A percentile compares a stretch with the other conserved stretches of the same genome.
Evolutionary conservation across 306 rosid species (phyloP).

Genomic region (Spatholobus suberectus): DNA sequence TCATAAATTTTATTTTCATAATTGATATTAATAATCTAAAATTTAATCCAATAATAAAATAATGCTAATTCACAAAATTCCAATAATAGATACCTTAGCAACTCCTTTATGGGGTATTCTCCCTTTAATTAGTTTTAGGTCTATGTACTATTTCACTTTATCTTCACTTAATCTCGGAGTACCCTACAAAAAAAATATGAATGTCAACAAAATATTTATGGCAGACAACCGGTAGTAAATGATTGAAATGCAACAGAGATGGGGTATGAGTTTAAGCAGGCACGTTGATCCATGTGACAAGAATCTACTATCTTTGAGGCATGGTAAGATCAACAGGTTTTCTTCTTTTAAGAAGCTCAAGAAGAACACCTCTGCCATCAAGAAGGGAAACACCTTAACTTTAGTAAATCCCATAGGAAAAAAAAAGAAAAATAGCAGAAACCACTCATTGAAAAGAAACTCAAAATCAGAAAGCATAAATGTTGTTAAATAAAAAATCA

Average conservation of each 20-base stretch:
- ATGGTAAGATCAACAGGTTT: constrained; percentile 83
- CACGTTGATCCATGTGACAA: constrained; percentile 86
- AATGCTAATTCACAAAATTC: too few species aligned
- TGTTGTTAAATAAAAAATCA: not conserved
- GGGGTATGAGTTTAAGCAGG: constrained; percentile 34
- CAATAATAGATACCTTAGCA: constrained; percentile 79
- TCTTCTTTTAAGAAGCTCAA: constrained; percentile 74
- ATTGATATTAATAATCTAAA: too few species aligned
- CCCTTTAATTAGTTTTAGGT: constrained; percentile 96
- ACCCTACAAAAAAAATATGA: constrained; percentile 62
- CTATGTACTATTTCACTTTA: constrained; percentile 95
- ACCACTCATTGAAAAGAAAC: not conserved
- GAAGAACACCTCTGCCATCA: constrained; percentile 80
- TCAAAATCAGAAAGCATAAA: not conserved
- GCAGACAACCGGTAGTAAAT: not conserved
- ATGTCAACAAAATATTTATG: constrained; percentile 25
- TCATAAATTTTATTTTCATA: too few species aligned
- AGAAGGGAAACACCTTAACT: not conserved
- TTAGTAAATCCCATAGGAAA: not conserved
- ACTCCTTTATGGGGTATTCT: constrained; percentile 97
- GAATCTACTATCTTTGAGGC: constrained; percentile 83
- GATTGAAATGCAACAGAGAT: constrained; percentile 1
- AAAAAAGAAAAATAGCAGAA: constrained; percentile 20
- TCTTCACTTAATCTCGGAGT: constrained; percentile 97
- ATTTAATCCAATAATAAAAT: too few species aligned